Base-by-base conservation (phyloP, 768 basidiomycete genomes). In the Kwoniella botswanensis region DNA sequence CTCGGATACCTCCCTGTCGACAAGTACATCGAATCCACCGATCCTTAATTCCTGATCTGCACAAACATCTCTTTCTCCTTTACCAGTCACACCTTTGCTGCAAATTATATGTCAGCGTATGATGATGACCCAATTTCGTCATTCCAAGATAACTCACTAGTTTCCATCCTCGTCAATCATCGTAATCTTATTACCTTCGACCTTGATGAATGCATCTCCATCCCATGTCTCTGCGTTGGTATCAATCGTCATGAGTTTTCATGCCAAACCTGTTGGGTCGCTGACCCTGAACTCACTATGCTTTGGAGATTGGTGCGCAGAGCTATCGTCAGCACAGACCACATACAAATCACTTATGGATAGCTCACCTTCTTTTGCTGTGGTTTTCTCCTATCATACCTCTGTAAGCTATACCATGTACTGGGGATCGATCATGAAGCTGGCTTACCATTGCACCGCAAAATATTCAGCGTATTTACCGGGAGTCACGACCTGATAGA, bases 161-260 rank as follows among this genome's bases (percentile, higher is more conserved):
- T 77, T 74, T 21, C 79, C 81, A 18, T 82, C 75, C 60, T 81
- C 80, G 70, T 75, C 79, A 12, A 80, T 67, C 75, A 83, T 77
- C 2, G 52, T 68, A 21, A 78, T 74, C 56, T 64, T 72, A 21
- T 63, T 76, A 22, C 81, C 79, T 9, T 71, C 67, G 13, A 82
- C 71, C 22, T 75, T 72, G 41, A 83, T 70, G 46, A 71, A 79
- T 0, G 80, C 82, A 67, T 83, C 82, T 13, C 80, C 81, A 59
- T 83, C 82, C 82, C 82, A 83, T 6, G 82, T 83, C 68, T 83
- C 82, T 82, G 68, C 15, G 6, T 17, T 3, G 12, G 24, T 4
- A 53, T 9, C 18, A 1, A 54, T 72, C 26, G 63, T 50, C 4
- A 10, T 24, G n/a, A n/a, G 46, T 55, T 15, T 18, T 17, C 43